Evolutionary conservation across 1,284 basidiomycete genomes (phyloP).

Genomic region (Cyathus olla): DNA sequence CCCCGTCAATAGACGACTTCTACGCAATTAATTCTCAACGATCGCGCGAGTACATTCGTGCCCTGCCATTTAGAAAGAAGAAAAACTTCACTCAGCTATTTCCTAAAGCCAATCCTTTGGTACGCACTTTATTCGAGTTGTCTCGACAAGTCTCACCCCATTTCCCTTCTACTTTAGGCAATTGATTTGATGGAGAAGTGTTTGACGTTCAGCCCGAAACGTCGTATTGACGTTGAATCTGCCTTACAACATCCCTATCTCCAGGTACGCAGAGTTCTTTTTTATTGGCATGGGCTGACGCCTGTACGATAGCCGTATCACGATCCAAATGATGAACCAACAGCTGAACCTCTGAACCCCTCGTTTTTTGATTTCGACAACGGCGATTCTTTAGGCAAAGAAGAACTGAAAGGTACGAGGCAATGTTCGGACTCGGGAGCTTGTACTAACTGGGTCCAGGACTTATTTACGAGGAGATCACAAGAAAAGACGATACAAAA

Average conservation of each 20-base stretch:
- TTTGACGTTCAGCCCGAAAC: constrained; percentile 92
- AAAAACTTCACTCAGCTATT: constrained; percentile 83
- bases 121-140: constrained; percentile 31
- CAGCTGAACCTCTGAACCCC: constrained; percentile 83
- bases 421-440: not conserved
- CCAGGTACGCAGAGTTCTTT: constrained; percentile 52
- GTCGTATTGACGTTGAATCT: constrained; percentile 91
- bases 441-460: constrained; percentile 31
- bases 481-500: constrained; percentile 16
- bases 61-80: constrained; percentile 92
- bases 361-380: constrained; percentile 94
- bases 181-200: constrained; percentile 92
- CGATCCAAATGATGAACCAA: constrained; percentile 90
- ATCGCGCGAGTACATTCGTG: constrained; percentile 93
- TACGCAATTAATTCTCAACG: constrained; percentile 90
- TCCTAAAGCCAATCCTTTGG: constrained; percentile 85
- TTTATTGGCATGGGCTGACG: too few relatives aligned
- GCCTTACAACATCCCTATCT: constrained; percentile 95
- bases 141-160: not conserved
- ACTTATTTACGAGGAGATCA: constrained; percentile 63
- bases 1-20: constrained; percentile 93
- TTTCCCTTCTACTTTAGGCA: constrained; percentile 53
- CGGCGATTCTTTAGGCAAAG: constrained; percentile 73
- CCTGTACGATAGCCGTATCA: constrained; percentile 77
- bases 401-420: constrained; percentile 72